Conservation (phyloP, 2,329 filamentous ascomycete species). For the Purpureocillium lavendulum region DNA sequence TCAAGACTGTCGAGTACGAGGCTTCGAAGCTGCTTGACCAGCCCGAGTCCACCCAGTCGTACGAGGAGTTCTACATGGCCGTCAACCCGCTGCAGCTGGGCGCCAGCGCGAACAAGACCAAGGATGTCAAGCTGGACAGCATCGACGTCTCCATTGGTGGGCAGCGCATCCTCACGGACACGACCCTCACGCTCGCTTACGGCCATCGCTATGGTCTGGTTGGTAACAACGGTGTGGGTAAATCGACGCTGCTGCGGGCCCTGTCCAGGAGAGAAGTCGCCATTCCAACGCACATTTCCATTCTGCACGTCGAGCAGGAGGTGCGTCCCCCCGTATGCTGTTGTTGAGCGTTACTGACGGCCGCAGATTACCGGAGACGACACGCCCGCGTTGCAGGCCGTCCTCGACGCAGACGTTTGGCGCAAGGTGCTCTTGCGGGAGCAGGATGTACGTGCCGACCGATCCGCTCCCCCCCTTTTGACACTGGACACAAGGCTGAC, state of each 20-base stretch:
- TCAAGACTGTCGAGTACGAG: constrained; percentile 98
- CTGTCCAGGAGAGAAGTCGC: constrained; percentile 87
- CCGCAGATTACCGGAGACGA: constrained; percentile 83
- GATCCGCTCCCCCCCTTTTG: too few relatives aligned
- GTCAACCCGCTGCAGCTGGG: constrained; percentile 94
- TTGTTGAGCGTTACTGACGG: not conserved
- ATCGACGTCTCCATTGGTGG: constrained; percentile 92
- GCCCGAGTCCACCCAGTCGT: constrained; percentile 76
- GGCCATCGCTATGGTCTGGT: constrained; percentile 93
- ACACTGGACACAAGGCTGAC: not conserved
- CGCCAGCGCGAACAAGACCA: constrained; percentile 73
- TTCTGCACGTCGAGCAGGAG: constrained; percentile 98
- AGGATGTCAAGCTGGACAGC: constrained; percentile 96
- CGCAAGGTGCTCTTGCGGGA: constrained; percentile 88
- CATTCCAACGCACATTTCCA: constrained; percentile 95
- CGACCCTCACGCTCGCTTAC: constrained; percentile 81
- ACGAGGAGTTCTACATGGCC: constrained; percentile 99
- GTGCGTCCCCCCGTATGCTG: constrained; percentile 31
- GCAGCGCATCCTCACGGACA: constrained; percentile 82
- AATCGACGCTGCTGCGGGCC: constrained; percentile 88
- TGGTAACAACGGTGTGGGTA: constrained; percentile 98
- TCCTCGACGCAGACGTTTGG: constrained; percentile 97
- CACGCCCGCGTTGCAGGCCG: constrained; percentile 87
- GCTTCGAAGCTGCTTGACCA: constrained; percentile 82
- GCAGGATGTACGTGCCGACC: constrained; percentile 70